Evolutionary conservation across 345 rosid genomes (phyloP), one percentile per base, ranked within the genome.

Genomic region (Corymbia maculata): DNA sequence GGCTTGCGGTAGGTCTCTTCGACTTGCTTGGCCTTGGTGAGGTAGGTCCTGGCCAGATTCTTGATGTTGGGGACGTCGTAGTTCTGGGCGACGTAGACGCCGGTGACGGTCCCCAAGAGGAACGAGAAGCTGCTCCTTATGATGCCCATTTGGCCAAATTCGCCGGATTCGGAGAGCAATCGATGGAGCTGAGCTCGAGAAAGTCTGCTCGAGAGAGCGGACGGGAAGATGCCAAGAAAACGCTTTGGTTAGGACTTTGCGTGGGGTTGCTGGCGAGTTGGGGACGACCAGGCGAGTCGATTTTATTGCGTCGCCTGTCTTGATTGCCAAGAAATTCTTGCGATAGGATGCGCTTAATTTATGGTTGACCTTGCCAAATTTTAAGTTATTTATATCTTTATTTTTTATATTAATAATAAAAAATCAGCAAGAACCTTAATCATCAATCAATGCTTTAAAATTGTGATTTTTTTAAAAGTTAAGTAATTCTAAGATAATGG

Each of bases 11-110:
- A 88, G 15, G 88, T 86, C 88, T 92, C 92, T 88, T 94, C 94
- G n/a, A 92, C 85, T 51, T 90, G 89, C 89, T 89, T 92, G 88
- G 92, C 95, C 88, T 79, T 89, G 87, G 85, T 61, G 55, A 89
- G 61, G 88, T 90, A 88, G 14, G 90, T 42, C 30, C 88, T 79
- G 36, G 90, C 88, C 89, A 93, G 52, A 53, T 89, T 93, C n/a
- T 85, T 89, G 26, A 92, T 28, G 89, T 93, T 90, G 14, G 94
- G 93, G 86, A 92, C 89, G 68, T 88, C 85, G 90, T 94, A 93
- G 92, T 88, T 94, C 93, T 92, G 95, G 66, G 95, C 94, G 57
- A 90, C 44, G 86, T 94, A 91, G 52, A 91, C 86, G 49, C 95
- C 97, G 42, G 87, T 68, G 22, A 85, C 84, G 59, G 95, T 89